Percentiles rank a stretch among this genome's conserved stretches.
These are phyloP conservation scores for Penicillium brasilianum DNA, from an alignment of 2,329 filamentous ascomycete genomes.

Conservation along the genomic window DNA sequence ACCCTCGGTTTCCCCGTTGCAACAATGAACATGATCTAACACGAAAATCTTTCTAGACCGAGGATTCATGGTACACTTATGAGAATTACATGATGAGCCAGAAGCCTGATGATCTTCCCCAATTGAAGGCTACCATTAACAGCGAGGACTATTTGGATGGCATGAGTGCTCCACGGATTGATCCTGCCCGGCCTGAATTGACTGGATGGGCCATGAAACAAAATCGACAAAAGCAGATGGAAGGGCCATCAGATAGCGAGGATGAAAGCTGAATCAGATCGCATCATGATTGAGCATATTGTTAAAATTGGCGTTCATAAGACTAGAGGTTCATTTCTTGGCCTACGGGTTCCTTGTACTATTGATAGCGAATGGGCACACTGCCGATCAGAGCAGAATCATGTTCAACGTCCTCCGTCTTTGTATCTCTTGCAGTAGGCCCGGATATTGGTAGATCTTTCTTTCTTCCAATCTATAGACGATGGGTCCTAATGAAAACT, in stretches of 20 bases:
- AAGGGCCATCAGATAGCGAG: conserved; percentile 27
- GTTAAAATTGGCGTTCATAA: not conserved
- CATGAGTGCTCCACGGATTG: conserved; percentile 62
- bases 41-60: conserved; percentile 48
- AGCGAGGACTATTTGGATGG: conserved; percentile 66
- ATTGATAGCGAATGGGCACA: not conserved
- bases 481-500: not conserved
- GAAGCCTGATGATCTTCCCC: conserved; percentile 50
- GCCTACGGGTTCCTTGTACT: not conserved
- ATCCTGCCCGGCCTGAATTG: conserved; percentile 50
- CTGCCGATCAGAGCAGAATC: not conserved
- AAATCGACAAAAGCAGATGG: conserved; percentile 44
- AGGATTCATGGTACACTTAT: conserved; percentile 76
- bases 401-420: not conserved
- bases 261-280: conserved; percentile 25
- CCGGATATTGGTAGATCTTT: not conserved
- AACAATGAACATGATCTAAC: conserved; percentile 14
- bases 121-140: conserved; percentile 60
- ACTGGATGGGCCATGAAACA: conserved; percentile 53
- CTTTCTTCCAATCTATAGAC: not conserved
- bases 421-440: not conserved
- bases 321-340: not conserved
- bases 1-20: conserved; percentile 4
- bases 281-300: not conserved
- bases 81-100: conserved; percentile 70